phyloP scores from a whole-genome alignment of 148 eudicot species.

The Heliamphora exappendiculata region DNA sequence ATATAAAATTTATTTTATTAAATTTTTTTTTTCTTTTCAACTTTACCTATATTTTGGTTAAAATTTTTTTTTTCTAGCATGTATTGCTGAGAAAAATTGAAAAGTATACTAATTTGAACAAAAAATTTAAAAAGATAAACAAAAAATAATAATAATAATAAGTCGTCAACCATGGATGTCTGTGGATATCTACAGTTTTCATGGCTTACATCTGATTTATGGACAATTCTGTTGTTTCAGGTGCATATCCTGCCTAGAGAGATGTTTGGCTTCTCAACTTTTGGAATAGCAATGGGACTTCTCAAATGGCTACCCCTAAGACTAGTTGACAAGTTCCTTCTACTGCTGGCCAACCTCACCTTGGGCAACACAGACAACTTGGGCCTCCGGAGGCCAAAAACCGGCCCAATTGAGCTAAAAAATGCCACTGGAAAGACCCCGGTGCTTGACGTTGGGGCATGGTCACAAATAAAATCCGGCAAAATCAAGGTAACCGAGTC shows the following conservation, averaged over 20 bases:
- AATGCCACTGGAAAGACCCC: slow-evolving; percentile 81
- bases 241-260: slow-evolving; percentile 94
- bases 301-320: slow-evolving; percentile 81
- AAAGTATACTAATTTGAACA: too few species aligned
- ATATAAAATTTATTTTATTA: too few species aligned
- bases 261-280: slow-evolving; percentile 84
- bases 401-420: slow-evolving; percentile 86
- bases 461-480: too few species aligned
- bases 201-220: neutral
- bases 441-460: too few species aligned
- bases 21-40: too few species aligned
- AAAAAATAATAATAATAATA: too few species aligned
- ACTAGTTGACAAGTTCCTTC: slow-evolving; percentile 65
- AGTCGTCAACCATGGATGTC: too few species aligned
- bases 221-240: slow-evolving; percentile 24
- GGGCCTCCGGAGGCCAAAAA: slow-evolving; percentile 69
- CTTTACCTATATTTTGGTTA: too few species aligned
- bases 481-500: neutral
- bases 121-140: too few species aligned
- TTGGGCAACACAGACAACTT: slow-evolving; percentile 56
- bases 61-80: too few species aligned
- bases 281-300: slow-evolving; percentile 72
- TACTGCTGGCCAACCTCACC: slow-evolving; percentile 35
- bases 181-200: too few species aligned
- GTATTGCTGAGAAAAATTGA: too few species aligned